Evolutionary conservation across 129 eudicot genomes (phyloP).

Genomic region (Ambrosia trifida): DNA sequence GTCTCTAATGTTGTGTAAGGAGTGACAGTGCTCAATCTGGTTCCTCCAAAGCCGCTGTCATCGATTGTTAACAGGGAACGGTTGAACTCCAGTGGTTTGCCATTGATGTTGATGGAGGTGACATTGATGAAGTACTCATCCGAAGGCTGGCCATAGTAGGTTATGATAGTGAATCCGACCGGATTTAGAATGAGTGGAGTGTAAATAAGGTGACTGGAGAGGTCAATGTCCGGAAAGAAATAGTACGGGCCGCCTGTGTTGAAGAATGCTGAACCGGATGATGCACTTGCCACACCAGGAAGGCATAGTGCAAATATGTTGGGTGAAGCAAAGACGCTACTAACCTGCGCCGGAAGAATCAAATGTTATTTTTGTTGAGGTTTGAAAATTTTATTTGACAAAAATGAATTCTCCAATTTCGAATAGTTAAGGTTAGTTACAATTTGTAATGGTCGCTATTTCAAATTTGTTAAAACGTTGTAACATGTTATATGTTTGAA

Average conservation of each 20-base stretch:
- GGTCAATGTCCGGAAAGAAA: conserved; percentile 44
- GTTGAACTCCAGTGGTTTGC: conserved; percentile 25
- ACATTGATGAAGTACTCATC: conserved; percentile 48
- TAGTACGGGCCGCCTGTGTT: conserved; percentile 44
- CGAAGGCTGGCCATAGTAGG: conserved; percentile 28
- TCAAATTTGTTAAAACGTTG: no score
- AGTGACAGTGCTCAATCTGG: conserved; percentile 48
- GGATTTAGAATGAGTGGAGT: conserved; percentile 45
- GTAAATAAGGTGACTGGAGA: conserved; percentile 37
- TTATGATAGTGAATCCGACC: conserved; percentile 27
- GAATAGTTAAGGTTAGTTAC: no score
- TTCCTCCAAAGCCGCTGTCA: conserved; percentile 36
- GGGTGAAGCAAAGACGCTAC: conserved; percentile 34
- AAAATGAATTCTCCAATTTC: no score
- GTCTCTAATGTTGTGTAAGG: conserved; percentile 45
- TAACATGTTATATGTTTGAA: no score
- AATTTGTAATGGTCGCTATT: no score
- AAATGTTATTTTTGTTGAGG: neutral
- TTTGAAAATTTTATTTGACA: no score
- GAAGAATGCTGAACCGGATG: conserved; percentile 41
- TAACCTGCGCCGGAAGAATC: conserved; percentile 29
- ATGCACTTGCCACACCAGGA: conserved; percentile 17
- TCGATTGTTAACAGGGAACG: conserved; percentile 30
- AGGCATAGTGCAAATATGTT: conserved; percentile 37
- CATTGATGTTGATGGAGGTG: conserved; percentile 45